Evolutionary conservation across 1,284 basidiomycete species (phyloP).

Genomic region (Pterula multifida): DNA sequence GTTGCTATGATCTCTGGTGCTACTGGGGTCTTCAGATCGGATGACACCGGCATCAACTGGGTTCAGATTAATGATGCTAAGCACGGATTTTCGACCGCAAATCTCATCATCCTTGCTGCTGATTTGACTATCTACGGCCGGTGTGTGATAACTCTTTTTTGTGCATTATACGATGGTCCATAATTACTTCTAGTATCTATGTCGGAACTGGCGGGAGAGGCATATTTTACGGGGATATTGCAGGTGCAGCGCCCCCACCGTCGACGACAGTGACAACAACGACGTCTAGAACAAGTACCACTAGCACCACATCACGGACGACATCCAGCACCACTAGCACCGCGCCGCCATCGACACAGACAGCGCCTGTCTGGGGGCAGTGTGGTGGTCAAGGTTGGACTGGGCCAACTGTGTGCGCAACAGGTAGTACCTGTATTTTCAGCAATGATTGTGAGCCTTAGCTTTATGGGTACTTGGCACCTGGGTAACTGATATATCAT

Average conservation of each 20-base stretch:
- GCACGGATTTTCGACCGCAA: constrained; percentile 47
- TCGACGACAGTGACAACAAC: constrained; percentile 18
- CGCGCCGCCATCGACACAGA: constrained; percentile 15
- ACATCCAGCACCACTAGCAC: constrained; percentile 16
- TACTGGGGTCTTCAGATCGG: constrained; percentile 44
- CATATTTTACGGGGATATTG: constrained; percentile 44
- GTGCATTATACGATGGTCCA: too few species aligned
- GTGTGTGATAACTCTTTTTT: constrained; percentile 19
- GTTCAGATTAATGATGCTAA: constrained; percentile 47
- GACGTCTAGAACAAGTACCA: not conserved
- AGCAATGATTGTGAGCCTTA: constrained; percentile 33
- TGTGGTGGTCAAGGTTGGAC: constrained; percentile 34
- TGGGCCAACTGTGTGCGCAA: constrained; percentile 30
- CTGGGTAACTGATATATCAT: not conserved
- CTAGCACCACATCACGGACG: not conserved
- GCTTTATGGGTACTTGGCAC: too few species aligned
- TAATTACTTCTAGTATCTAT: constrained; percentile 40
- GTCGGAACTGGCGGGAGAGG: constrained; percentile 56
- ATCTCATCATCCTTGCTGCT: constrained; percentile 35
- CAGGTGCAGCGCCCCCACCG: constrained; percentile 26
- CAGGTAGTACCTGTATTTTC: constrained; percentile 27
- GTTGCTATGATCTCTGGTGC: constrained; percentile 36
- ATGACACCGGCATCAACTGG: constrained; percentile 47
- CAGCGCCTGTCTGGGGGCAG: constrained; percentile 27
- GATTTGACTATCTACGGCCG: constrained; percentile 43